A percentile compares a stretch with the other conserved stretches of the same genome.
Conservation (phyloP, 2,329 filamentous ascomycete genomes). For the Diplodia scrobiculata region DNA sequence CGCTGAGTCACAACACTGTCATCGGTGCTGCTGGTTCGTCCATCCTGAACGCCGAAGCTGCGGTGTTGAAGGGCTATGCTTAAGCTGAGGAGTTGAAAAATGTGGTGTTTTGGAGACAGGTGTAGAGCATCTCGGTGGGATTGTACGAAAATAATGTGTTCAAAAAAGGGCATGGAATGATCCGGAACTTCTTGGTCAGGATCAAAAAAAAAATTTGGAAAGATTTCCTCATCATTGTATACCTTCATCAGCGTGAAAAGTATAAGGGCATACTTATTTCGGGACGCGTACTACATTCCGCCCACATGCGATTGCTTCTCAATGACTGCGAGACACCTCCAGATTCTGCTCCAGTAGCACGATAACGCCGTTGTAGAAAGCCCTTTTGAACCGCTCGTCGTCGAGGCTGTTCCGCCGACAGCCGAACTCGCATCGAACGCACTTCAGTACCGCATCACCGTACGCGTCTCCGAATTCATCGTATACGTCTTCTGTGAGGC, state of each 20-base stretch:
- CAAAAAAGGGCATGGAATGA: neutral
- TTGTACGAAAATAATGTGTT: neutral
- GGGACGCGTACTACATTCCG: too few species aligned
- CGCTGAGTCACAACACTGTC: slow-evolving; percentile 86
- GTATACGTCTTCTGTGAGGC: slow-evolving; percentile 37
- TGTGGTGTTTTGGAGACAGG: too few species aligned
- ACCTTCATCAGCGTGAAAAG: too few species aligned
- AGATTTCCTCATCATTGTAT: too few species aligned
- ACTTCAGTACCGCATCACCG: slow-evolving; percentile 39
- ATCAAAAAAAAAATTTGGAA: too few species aligned
- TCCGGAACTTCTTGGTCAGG: too few species aligned
- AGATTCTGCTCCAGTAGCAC: slow-evolving; percentile 38
- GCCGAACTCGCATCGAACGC: slow-evolving; percentile 42
- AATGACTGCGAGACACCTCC: slow-evolving; percentile 29
- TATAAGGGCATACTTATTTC: too few species aligned
- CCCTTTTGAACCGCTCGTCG: slow-evolving; percentile 37
- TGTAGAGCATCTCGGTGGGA: too few species aligned
- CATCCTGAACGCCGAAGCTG: slow-evolving; percentile 91
- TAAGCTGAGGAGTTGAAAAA: slow-evolving; percentile 43
- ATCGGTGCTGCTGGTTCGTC: slow-evolving; percentile 96
- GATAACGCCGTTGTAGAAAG: slow-evolving; percentile 39
- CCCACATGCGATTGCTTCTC: neutral
- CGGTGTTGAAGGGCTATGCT: slow-evolving; percentile 83
- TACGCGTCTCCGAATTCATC: slow-evolving; percentile 39
- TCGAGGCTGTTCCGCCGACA: slow-evolving; percentile 35